Evolutionary conservation across 805 yeast genomes (phyloP), one percentile per base, ranked within the genome.

Genomic region (Metschnikowia santaceciliae): DNA sequence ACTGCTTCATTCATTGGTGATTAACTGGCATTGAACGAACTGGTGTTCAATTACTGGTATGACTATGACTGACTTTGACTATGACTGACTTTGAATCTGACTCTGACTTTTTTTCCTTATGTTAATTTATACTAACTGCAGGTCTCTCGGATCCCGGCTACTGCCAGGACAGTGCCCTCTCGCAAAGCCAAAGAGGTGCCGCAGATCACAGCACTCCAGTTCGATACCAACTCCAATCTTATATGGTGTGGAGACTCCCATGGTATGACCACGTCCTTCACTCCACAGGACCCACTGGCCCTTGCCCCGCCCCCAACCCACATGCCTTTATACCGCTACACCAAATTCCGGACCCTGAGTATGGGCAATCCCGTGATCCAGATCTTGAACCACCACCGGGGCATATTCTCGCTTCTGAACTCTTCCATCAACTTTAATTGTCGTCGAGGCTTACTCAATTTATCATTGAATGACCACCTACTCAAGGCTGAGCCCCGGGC

Each of bases 161-260:
- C 61, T 14, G 52, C 55, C 46, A 48, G 54, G 14, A 26, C 50
- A 10, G 33, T 42, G 35, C 41, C 48, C 43, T 42, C 50, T 46
- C 46, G 26, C 23, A 15, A 44, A 30, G 50, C 36, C 41, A 36
- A 37, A 45, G 51, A 47, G 46, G 26, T 58, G 39, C 52, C 56
- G 6, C 60, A 54, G 13, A 60, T 72, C 40, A 52, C 73, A 11
- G 44, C 74, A 6, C 53, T 72, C 14, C 54, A 53, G 47, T 90
- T 90, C 65, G 97, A 91, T 68, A 77, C 76, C 35, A 69, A 77
- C n/a, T 79, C 83, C 52, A 94, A 91, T 58, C 71, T 94, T 42
- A 63, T 91, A 1, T 92, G 98, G 98, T 76, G 84, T 1, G 96
- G 96, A 15, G 94, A 88, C 63, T 65, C 80, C 1, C 75, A 72